Base-by-base conservation (phyloP, 768 basidiomycete genomes). In the Boletellus emodensis region DNA sequence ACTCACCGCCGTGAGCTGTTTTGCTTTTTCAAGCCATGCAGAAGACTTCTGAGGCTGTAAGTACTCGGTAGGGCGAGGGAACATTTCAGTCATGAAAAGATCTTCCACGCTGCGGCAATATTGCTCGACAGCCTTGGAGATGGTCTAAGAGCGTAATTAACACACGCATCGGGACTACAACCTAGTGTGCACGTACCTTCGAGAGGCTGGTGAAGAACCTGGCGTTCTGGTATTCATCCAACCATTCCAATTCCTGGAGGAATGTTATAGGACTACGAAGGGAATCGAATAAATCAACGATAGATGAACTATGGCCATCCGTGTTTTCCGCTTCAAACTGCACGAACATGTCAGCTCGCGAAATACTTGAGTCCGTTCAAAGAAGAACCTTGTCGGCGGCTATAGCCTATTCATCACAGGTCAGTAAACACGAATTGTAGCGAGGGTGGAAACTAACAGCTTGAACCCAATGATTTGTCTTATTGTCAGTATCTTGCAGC, bases 51-150 rank as follows among this genome's bases (percentile, higher is more conserved):
- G 85, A 2, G 90, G 87, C 57, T 90, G 85, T 4, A 90, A 64
- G 61, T 85, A 87, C 24, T 92, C 90, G 22, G 79, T 73, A 7
- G 83, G 84, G 8, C 87, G 83, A 18, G 89, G 92, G 65, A 88
- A 93, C 93, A 97, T 96, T 67, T 97, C 94, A n/a, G 81, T 72
- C 72, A 95, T 83, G 72, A 98, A 99, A 24, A 92, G 79, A 15
- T 84, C 80, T 67, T 97, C 94, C 45, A 99, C 78, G 44, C 76
- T 83, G 12, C 84, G 79, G 60, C 93, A 94, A 64, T 98, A 99
- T 60, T 91, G 88, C 59, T 96, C 90, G 38, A 98, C 75, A 2
- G 90, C 87, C 64, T 92, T 92, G 61, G 90, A 90, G 57, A 96
- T 83, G 0, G 87, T 94, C 94, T 96, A 57, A 14, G 38, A 34